Evolutionary conservation across 164 flowering plant genomes (phyloP), one percentile per base, ranked within the genome.

Genomic region (Chimonanthus praecox): DNA sequence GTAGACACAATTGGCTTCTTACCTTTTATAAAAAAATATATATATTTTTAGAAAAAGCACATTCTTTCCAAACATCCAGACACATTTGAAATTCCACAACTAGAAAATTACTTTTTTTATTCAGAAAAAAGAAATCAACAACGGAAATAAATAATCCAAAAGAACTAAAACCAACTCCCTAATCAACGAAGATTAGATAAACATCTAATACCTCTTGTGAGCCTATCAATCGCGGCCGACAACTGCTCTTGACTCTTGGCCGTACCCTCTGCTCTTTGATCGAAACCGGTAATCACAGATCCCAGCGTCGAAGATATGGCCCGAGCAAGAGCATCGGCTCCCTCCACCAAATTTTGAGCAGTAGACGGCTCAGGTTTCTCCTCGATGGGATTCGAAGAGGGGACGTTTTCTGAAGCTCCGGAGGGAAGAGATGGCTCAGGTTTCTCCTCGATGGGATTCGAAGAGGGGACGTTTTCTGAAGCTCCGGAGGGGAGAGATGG

Each of bases 241-340:
- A 92, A 84, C 4, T 80, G 83, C 65, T 84, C 83, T 77, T 92
- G 97, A 75, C 90, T 88, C 7, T 71, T 68, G 54, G 73, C 67
- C 15, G 89, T 75, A 68, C 72, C 76, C 13, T 83, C 84, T 49
- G 95, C 94, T 71, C 73, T 79, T 65, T 75, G 75, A 78, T 88
- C 94, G 75, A 88, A 89, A 65, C 83, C 90, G 50, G 33, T 83
- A 44, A 90, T 82, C 20, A 86, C 83, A 54, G 84, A 43, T 5
- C 84, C 63, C 5, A 92, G 83, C 71, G 83, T 72, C 1, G 86
- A 76, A 13, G 90, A 83, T 21, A 90, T 76, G 13, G 85, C 89
- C 74, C 74, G 82, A 5, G 84, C 88, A 70, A 88, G 72, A 13
- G 80, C 81, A 60, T 77, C 75, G n/a, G 71, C 51, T 65, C 67